Base-by-base conservation (phyloP, 2,329 filamentous ascomycete species). In the Chaetomiaceae sp. region DNA sequence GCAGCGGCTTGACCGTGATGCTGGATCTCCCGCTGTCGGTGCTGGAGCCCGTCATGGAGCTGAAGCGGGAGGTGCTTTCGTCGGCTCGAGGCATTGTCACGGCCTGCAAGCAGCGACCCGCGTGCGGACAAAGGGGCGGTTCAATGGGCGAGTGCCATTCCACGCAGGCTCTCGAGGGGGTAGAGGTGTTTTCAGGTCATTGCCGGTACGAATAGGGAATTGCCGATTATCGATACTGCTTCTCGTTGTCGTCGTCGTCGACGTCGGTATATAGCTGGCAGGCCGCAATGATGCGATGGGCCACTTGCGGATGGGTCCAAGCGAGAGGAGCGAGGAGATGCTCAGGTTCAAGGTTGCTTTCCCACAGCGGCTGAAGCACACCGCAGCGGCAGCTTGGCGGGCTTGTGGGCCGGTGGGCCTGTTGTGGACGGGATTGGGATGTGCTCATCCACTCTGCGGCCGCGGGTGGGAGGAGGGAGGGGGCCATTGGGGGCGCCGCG, bases 31-130 rank as follows among this genome's bases (percentile, higher is more conserved):
- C 82, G 73, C 84, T 88, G 64, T 83, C 79, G 65, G 80, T 81
- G 72, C 80, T 82, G 60, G 80, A 80, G 76, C 81, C 84, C 72
- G 82, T 82, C 61, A 78, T 73, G 60, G 83, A 84, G 74, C 79
- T 84, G 78, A 85, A 80, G 72, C 83, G 84, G 71, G 77, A 76
- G 64, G n/a, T n/a, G n/a, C 72, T 71, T 65, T 75, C 73, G 68
- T 87, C 84, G 74, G 84, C 81, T 71, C 79, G 81, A 72, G 83
- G 81, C 85, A 89, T 88, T 71, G 72, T 82, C 71, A 70, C 71
- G 68, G 34, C 43, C 47, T 43, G 64, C 47, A 43, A 47, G 56
- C 55, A 54, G 50, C 48, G 45, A 56, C 58, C 53, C 53, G 55
- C 53, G 50, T 43, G 51, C 50, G 54, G 47, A 61, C 55, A 61